A percentile compares a stretch with the other conserved stretches of the same genome.
Conservation (phyloP, 2,329 filamentous ascomycete genomes). For the Aspergillus novofumigatus region DNA sequence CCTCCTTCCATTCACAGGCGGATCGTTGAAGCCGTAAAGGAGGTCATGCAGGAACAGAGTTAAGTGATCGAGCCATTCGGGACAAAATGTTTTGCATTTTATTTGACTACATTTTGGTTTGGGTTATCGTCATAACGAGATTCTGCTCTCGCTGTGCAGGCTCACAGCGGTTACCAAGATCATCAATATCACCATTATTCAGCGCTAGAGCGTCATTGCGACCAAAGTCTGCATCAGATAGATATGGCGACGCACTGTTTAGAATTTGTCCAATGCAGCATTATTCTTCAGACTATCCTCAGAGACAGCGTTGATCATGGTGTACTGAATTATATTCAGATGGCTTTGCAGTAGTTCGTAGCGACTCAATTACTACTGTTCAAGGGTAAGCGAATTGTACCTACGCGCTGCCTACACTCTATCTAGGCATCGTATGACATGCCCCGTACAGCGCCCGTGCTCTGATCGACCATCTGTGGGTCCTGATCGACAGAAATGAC, state of each 20-base stretch:
- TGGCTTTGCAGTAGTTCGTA: neutral
- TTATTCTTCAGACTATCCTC: neutral
- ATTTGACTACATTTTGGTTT: neutral
- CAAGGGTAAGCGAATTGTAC: neutral
- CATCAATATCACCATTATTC: neutral
- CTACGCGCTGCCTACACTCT: neutral
- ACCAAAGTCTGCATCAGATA: neutral
- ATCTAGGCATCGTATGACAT: neutral
- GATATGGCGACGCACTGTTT: neutral
- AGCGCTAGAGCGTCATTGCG: neutral
- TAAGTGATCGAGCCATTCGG: neutral
- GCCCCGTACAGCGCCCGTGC: constrained; percentile 4
- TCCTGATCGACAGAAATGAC: neutral
- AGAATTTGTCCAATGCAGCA: neutral
- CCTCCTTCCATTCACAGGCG: constrained; percentile 32
- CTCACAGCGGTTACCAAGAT: neutral
- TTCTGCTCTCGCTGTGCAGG: neutral
- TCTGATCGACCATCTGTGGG: constrained; percentile 10
- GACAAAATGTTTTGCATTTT: neutral
- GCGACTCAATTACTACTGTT: neutral
- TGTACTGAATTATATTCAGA: neutral
- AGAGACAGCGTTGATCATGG: neutral
- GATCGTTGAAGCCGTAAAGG: constrained; percentile 30
- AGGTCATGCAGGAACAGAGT: constrained; percentile 8
- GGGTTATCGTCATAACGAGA: neutral